Percentiles rank a stretch among this genome's conserved stretches.
phyloP scores from a whole-genome alignment of 2,329 filamentous ascomycete species.

The Sarocladium oryzae region DNA sequence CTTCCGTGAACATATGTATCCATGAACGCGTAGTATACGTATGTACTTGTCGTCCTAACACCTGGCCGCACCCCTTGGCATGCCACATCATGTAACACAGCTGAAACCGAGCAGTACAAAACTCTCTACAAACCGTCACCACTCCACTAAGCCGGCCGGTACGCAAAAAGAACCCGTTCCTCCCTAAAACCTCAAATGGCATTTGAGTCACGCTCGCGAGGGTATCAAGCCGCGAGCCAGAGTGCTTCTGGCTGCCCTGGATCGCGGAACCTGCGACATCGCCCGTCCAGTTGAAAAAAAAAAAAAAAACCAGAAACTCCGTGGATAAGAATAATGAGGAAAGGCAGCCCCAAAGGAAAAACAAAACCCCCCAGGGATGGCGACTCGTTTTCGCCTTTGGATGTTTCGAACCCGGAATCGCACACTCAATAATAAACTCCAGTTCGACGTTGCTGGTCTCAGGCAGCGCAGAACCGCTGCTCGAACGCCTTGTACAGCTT shows the following conservation, averaged over 20 bases:
- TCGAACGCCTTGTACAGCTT: conserved; percentile 79
- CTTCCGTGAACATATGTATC: too few relatives aligned
- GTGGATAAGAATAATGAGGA: not conserved
- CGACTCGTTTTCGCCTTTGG: not conserved
- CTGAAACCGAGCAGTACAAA: not conserved
- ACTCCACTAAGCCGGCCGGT: too few relatives aligned
- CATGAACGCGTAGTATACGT: too few relatives aligned
- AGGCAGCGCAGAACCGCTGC: conserved; percentile 51
- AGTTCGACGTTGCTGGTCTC: not conserved
- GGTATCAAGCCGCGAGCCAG: conserved; percentile 5
- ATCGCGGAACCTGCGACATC: conserved; percentile 6
- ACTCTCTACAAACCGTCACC: not conserved
- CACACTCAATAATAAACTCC: too few relatives aligned
- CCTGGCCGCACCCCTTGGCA: too few relatives aligned
- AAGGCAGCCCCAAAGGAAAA: not conserved
- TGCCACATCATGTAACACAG: too few relatives aligned
- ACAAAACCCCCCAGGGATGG: not conserved
- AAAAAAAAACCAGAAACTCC: conserved; percentile 4
- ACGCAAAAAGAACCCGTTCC: too few relatives aligned
- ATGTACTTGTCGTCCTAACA: too few relatives aligned
- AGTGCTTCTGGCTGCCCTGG: not conserved
- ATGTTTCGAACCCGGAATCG: not conserved
- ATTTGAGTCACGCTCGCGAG: not conserved
- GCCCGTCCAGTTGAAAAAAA: too few relatives aligned
- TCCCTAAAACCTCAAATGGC: too few relatives aligned